Percentiles rank a stretch among this genome's conserved stretches.
Evolutionary conservation across 306 rosid species (phyloP).

Genomic region (Crotalaria pallida): DNA sequence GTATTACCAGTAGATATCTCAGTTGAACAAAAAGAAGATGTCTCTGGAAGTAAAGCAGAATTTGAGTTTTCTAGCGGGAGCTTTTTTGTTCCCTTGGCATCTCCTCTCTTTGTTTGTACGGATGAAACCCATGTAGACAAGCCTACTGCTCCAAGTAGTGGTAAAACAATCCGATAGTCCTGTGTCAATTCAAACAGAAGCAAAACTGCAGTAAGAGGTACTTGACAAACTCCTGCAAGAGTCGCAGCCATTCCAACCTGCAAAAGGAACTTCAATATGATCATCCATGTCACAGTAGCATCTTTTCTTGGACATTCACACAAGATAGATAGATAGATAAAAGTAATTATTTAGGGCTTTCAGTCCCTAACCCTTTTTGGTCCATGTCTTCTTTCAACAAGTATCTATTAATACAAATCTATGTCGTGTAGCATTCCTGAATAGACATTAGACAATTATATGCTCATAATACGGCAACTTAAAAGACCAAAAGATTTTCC

Average conservation of each 20-base stretch:
- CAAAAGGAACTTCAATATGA: constrained; percentile 27
- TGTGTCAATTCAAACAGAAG: constrained; percentile 92
- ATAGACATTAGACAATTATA: not conserved
- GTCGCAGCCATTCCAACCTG: constrained; percentile 99
- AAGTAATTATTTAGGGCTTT: not conserved
- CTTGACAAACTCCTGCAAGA: constrained; percentile 97
- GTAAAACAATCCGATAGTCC: constrained; percentile 89
- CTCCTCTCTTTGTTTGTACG: constrained; percentile 57
- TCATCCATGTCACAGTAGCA: constrained; percentile 17
- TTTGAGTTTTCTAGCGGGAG: constrained; percentile 18
- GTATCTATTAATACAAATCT: not conserved
- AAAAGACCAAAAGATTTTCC: not conserved
- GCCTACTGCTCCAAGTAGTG: constrained; percentile 96
- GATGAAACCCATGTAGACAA: constrained; percentile 90
- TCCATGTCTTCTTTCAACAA: not conserved
- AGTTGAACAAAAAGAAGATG: constrained; percentile 25
- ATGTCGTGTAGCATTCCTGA: not conserved
- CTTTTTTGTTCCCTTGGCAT: constrained; percentile 27
- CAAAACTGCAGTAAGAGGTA: constrained; percentile 90
- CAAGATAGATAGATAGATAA: constrained; percentile 1
- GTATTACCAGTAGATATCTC: constrained; percentile 34
- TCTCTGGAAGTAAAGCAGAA: constrained; percentile 32
- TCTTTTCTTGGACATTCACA: not conserved
- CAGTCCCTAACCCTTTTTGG: constrained; percentile 6
- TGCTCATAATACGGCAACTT: not conserved